phyloP scores from a whole-genome alignment of 345 rosid species.

The Durio zibethinus region DNA sequence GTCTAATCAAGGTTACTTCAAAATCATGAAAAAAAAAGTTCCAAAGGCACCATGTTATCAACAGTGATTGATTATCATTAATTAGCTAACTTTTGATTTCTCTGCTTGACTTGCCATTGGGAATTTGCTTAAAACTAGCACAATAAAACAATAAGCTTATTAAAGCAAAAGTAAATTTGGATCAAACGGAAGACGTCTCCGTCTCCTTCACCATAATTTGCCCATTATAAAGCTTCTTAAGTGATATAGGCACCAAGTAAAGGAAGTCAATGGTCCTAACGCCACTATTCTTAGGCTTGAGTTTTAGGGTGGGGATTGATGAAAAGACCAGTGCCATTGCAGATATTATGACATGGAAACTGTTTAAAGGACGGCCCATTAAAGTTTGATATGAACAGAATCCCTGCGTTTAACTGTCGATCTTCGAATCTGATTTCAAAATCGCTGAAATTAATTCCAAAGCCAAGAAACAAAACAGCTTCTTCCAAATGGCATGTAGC shows the following conservation, averaged over 20 bases:
- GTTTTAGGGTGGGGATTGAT: constrained; percentile 23
- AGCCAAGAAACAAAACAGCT: too few species aligned
- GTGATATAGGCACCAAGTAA: constrained; percentile 24
- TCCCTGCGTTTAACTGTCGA: too few species aligned
- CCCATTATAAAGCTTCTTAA: constrained; percentile 16
- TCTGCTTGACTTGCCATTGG: too few species aligned
- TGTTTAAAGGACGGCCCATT: not conserved
- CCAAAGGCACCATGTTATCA: not conserved
- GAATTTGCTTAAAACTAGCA: too few species aligned
- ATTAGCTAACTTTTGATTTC: too few species aligned
- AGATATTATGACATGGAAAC: constrained; percentile 4
- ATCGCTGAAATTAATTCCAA: too few species aligned
- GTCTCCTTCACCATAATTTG: constrained; percentile 25
- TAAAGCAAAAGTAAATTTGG: too few species aligned
- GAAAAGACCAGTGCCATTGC: not conserved
- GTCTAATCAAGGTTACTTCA: constrained; percentile 25
- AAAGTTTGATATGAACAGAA: not conserved
- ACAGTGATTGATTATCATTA: constrained; percentile 6
- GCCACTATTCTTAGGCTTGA: constrained; percentile 17
- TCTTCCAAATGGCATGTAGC: too few species aligned
- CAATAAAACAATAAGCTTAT: too few species aligned
- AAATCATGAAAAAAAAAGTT: constrained; percentile 1
- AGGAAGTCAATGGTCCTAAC: constrained; percentile 29
- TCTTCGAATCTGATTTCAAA: too few species aligned
- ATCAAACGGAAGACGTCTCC: not conserved